phyloP scores from a whole-genome alignment of 2,329 filamentous ascomycete species.

The Verticillium longisporum region DNA sequence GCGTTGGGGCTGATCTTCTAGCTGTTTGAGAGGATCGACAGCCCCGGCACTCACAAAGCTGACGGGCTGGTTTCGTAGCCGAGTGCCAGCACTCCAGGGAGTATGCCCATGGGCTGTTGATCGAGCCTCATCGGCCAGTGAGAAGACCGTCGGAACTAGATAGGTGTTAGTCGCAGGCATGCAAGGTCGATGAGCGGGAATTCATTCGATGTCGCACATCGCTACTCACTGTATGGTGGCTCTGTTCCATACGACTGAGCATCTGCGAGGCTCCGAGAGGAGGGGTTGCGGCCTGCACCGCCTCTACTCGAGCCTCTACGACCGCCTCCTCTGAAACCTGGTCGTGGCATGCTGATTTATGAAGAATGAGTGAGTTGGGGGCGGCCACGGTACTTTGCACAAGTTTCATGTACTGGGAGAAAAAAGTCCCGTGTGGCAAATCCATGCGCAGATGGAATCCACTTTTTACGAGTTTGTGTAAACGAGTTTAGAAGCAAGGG shows the following conservation, averaged over 20 bases:
- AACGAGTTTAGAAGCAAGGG: no score
- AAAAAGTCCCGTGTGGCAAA: no score
- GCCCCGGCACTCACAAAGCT: slow-evolving; percentile 45
- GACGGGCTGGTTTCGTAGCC: slow-evolving; percentile 42
- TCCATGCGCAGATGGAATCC: no score
- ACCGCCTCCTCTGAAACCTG: neutral
- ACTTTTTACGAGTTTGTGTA: no score
- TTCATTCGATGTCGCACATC: neutral
- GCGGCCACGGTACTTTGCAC: neutral
- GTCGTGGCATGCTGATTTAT: neutral
- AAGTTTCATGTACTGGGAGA: no score
- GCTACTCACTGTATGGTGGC: neutral
- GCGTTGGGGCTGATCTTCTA: slow-evolving; percentile 25
- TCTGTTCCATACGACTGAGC: neutral
- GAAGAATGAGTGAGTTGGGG: neutral
- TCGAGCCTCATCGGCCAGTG: slow-evolving; percentile 16
- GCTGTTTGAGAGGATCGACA: slow-evolving; percentile 39
- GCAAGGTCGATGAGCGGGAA: neutral
- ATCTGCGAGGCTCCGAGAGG: neutral
- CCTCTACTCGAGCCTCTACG: neutral
- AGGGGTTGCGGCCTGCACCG: neutral
- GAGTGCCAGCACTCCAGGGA: slow-evolving; percentile 28
- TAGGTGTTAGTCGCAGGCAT: neutral
- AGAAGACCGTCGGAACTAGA: slow-evolving; percentile 5
- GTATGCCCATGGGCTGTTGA: slow-evolving; percentile 26